These are phyloP conservation scores for Selaginella tamariscina DNA, from an alignment of 75 land plant genomes.

Conservation along the genomic window DNA sequence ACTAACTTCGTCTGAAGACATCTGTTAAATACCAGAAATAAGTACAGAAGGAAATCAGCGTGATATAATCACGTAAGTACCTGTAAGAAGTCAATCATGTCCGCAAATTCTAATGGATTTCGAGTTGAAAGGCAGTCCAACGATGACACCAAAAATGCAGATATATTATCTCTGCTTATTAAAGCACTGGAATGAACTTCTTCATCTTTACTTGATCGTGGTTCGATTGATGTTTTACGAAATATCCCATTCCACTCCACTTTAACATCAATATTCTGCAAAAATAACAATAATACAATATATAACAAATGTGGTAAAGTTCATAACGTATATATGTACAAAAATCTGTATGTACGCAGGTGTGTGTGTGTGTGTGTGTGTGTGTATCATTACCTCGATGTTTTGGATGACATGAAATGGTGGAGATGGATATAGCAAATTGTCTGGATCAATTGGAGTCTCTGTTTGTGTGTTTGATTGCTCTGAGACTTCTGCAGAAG, in stretches of 20 bases:
- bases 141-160: too few relatives aligned
- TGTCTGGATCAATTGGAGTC: neutral
- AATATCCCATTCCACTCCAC: neutral
- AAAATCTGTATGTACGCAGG: too few relatives aligned
- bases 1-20: neutral
- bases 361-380: too few relatives aligned
- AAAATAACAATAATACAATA: neutral
- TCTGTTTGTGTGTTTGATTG: neutral
- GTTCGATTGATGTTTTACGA: neutral
- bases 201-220: neutral
- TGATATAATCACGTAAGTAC: too few relatives aligned
- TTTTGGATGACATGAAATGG: constrained; percentile 24
- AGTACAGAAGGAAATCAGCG: too few relatives aligned
- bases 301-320: neutral
- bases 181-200: too few relatives aligned
- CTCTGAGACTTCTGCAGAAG: constrained; percentile 12
- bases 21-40: neutral
- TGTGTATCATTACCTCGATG: constrained; percentile 10
- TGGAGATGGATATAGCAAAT: constrained; percentile 13
- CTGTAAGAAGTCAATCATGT: neutral
- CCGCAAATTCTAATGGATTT: too few relatives aligned
- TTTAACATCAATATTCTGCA: neutral
- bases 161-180: too few relatives aligned
- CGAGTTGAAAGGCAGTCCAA: too few relatives aligned
- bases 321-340: too few relatives aligned